Conservation (phyloP, 2,329 filamentous ascomycete genomes). For the Botrytis squamosa region DNA sequence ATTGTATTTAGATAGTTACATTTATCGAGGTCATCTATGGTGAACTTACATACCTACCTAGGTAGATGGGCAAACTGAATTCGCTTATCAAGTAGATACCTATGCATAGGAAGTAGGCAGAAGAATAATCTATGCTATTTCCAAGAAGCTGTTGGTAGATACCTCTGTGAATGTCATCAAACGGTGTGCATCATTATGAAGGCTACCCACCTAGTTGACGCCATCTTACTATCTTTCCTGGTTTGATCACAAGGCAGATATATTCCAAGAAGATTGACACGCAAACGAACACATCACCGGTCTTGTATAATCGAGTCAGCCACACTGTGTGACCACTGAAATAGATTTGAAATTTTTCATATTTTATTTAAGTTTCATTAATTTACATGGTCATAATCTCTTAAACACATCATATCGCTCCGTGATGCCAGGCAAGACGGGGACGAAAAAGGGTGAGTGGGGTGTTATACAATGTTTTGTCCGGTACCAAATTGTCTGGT, state of each 20-base stretch:
- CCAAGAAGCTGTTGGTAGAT: background rate
- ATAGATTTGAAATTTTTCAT: constrained; percentile 15
- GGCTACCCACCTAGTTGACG: background rate
- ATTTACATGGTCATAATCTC: constrained; percentile 32
- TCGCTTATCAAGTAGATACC: background rate
- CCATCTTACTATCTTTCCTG: background rate
- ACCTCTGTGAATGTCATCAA: background rate
- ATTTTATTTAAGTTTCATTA: constrained; percentile 28
- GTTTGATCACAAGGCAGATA: constrained; percentile 1
- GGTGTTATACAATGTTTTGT: constrained; percentile 37
- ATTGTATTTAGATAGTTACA: background rate
- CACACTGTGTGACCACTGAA: background rate
- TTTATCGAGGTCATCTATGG: background rate
- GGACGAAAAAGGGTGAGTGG: constrained; percentile 36
- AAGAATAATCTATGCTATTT: background rate
- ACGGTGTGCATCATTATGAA: background rate
- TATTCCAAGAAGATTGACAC: background rate
- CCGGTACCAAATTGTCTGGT: constrained; percentile 22
- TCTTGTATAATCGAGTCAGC: background rate
- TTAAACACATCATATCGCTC: constrained; percentile 34
- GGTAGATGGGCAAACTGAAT: background rate
- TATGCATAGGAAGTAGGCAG: background rate
- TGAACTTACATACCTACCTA: background rate
- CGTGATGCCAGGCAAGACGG: constrained; percentile 34
- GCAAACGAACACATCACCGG: background rate